Base-by-base conservation (phyloP, 306 rosid species). In the Hippophae rhamnoides region DNA sequence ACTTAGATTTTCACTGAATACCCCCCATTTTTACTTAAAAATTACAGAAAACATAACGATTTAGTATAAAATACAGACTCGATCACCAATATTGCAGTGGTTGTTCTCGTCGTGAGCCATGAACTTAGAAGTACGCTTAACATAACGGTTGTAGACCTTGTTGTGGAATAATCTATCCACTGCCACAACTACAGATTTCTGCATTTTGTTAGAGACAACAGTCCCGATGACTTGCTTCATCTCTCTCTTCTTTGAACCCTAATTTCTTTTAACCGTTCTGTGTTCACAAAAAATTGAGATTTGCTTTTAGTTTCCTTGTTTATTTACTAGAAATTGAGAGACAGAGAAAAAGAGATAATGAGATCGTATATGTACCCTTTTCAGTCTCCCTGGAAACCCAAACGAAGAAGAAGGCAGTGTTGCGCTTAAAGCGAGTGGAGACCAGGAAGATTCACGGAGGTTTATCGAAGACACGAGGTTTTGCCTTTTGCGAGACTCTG, bases 141-240 rank as follows among this genome's bases (percentile, higher is more conserved):
- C 63, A 12, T 82, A 84, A 43, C 94, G 94, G 56, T 90, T 87
- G 69, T 77, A 87, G 53, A 84, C 7, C 43, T 83, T 84, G 81
- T 85, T 68, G 64, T 73, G 68, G 77, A 84, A 87, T 7, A 90
- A 69, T 62, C 95, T 81, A 31, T 90, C 90, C 59, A 90, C 97
- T 6, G 90, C 95, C 42, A 90, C 97, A 60, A 87, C 94, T 74
- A 87, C 97, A 5, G 97, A 87, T 43, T 90, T 87, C 84, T 90
- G 95, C 97, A 90, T 90, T 77, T 90, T 90, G 81, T 90, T 90
- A 7, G 97, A 90, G 23, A 90, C 87, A 66, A 90, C 97, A 81
- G 69, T 84, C 25, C 95, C 97, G 52, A 90, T 81, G 48, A 90
- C 90, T 52, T 74, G 78, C 90, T 87, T 90, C 97, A 90, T 90